phyloP scores from a whole-genome alignment of 2,329 filamentous ascomycete genomes.

The Westerdykella sp. region DNA sequence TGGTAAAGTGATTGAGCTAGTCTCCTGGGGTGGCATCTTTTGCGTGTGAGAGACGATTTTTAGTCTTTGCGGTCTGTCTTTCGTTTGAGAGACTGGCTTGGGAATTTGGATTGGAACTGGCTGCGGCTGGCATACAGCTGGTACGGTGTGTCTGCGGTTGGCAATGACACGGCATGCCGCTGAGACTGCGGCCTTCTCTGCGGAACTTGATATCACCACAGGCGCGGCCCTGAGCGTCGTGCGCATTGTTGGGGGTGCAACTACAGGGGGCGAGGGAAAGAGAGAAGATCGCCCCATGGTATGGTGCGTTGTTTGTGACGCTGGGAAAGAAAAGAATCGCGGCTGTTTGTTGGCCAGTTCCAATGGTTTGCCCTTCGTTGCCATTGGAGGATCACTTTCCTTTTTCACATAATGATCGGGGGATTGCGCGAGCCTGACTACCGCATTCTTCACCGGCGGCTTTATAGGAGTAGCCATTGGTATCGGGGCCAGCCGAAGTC shows the following conservation, averaged over 20 bases:
- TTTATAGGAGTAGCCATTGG: not conserved
- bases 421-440: slow-evolving; percentile 1
- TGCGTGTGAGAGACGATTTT: not conserved
- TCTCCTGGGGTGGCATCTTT: not conserved
- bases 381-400: not conserved
- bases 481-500: not conserved
- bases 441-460: not conserved
- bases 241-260: not conserved
- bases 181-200: slow-evolving; percentile 8
- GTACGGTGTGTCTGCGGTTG: not conserved
- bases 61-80: not conserved
- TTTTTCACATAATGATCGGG: slow-evolving; percentile 1
- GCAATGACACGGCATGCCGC: slow-evolving; percentile 6
- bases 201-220: slow-evolving; percentile 2
- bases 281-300: not conserved
- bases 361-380: not conserved
- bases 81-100: slow-evolving; percentile 1
- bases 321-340: slow-evolving; percentile 14
- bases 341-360: slow-evolving; percentile 7
- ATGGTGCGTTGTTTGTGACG: slow-evolving; percentile 10
- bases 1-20: slow-evolving; percentile 3
- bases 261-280: not conserved
- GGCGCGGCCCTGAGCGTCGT: not conserved
- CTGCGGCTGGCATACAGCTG: slow-evolving; percentile 1
- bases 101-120: not conserved